Base-by-base conservation (phyloP, 176 grass and related monocot genomes). In the Panicum miliaceum region DNA sequence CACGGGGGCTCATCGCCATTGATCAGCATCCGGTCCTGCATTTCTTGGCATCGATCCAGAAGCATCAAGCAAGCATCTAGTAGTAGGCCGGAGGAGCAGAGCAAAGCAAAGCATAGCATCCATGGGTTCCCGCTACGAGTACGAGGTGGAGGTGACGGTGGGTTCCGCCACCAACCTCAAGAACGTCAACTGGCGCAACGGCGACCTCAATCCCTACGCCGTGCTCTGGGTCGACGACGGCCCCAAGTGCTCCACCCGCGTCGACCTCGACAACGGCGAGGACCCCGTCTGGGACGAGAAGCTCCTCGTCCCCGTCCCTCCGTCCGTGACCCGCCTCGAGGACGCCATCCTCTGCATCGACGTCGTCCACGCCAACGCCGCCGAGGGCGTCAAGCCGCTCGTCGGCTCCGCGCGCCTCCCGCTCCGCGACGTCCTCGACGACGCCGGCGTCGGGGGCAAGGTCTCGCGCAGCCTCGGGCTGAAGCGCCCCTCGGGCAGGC, bases 181-280 rank as follows among this genome's bases (percentile, higher is more conserved):
- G 83, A 94, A 94, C 81, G 89, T 94, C 18, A 94, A 94, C 84
- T 94, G 92, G 89, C 92, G 92, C 5, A 36, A 89, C 69, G 92
- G 92, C 75, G 76, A 91, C 2, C 86, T 94, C 3, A 84, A 71
- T 41, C 81, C 92, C 6, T 94, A 94, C 65, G 86, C 76, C 45
- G 92, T 94, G 1, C 12, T 84, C 23, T 94, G 89, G 92, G 72
- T 94, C 7, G 86, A 94, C 61, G 64, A 62, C 29, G 84, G 83
- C 11, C 64, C 86, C 52, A 94, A 87, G 89, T 19, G 41, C 81
- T 84, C 94, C 73, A 82, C 92, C 66, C 85, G 84, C 71, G 94
- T 89, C 8, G 92, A 92, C 76, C 7, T 83, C n/a, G 90, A 85
- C 77, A 68, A 76, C 71, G 84, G 22, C 84, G 88, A 86, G 1